phyloP scores from a whole-genome alignment of 169 alveolate species.

The Cryptosporidium muris region DNA sequence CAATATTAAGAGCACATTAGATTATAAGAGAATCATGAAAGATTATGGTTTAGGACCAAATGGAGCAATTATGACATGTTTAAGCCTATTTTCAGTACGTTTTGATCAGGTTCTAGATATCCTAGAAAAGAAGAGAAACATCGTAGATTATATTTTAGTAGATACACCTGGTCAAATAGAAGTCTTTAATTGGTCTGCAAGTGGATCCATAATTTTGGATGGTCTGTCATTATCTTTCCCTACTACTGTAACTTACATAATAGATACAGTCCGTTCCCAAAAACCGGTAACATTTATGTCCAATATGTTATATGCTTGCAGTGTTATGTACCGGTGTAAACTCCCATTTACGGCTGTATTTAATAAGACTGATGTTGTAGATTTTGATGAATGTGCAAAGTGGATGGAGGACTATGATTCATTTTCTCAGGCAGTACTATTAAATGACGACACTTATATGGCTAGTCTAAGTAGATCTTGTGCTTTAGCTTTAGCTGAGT shows the following conservation, averaged over 20 bases:
- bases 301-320: slow-evolving; percentile 95
- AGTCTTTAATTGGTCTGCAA: slow-evolving; percentile 98
- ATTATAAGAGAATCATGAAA: slow-evolving; percentile 95
- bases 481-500: slow-evolving; percentile 91
- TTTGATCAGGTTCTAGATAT: slow-evolving; percentile 91
- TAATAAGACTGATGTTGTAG: slow-evolving; percentile 92
- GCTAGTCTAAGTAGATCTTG: slow-evolving; percentile 89
- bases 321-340: slow-evolving; percentile 93
- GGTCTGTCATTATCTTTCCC: slow-evolving; percentile 93
- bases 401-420: slow-evolving; percentile 92
- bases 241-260: slow-evolving; percentile 78
- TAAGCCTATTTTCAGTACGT: slow-evolving; percentile 95
- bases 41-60: slow-evolving; percentile 96
- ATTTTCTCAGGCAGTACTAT: slow-evolving; percentile 85
- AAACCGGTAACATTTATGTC: slow-evolving; percentile 97
- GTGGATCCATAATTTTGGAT: slow-evolving; percentile 95
- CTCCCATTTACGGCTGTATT: slow-evolving; percentile 92
- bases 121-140: slow-evolving; percentile 83
- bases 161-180: slow-evolving; percentile 99
- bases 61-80: slow-evolving; percentile 98
- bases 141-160: slow-evolving; percentile 89
- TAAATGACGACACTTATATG: slow-evolving; percentile 88
- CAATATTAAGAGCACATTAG: slow-evolving; percentile 96
- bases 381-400: slow-evolving; percentile 82
- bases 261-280: slow-evolving; percentile 94